Base-by-base conservation (phyloP, 768 basidiomycete genomes). In the Podaxis sp. region DNA sequence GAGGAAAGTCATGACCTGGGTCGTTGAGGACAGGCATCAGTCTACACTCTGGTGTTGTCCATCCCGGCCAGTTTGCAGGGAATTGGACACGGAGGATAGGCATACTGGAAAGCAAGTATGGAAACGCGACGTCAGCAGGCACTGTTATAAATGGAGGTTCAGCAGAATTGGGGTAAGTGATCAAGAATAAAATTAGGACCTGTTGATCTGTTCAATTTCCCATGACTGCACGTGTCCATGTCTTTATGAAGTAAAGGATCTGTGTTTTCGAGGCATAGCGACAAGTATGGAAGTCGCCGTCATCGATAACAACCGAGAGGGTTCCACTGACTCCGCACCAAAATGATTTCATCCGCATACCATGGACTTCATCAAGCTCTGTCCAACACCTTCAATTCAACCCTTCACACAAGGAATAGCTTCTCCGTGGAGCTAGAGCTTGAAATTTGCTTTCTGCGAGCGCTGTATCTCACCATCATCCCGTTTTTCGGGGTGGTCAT, bases 41-140 rank as follows among this genome's bases (percentile, higher is more conserved):
- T 20, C 60, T 68, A 62, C 71, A 74, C 57, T 75, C 74, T 20
- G 70, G 65, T 3, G 72, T 69, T 33, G 67, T 66, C 77, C 77
- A 78, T 8, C 77, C 76, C 48, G 74, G 72, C 76, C 77, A 78
- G 46, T 62, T 65, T 36, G 65, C 53, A 2, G 77, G 76, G 56
- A 78, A 77, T 58, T 72, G 69, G 49, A 78, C 70, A 40, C 67
- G 71, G 52, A 78, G 70, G 46, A 70, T 68, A 36, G 70, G 65
- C 70, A 70, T 61, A n/a, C 58, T 59, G 33, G 44, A 46, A 5
- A 4, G 46, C 12, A 38, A 17, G 37, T 3, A 33, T 1, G 33
- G 30, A 30, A 49, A 33, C 3, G 30, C 66, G 61, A 41, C n/a
- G 54, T 54, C 63, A 46, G 54, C 55, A 12, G 51, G 17, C 33